Conservation (phyloP, 1,139 yeast genomes). For the Yamadazyma atmosphaerica region DNA sequence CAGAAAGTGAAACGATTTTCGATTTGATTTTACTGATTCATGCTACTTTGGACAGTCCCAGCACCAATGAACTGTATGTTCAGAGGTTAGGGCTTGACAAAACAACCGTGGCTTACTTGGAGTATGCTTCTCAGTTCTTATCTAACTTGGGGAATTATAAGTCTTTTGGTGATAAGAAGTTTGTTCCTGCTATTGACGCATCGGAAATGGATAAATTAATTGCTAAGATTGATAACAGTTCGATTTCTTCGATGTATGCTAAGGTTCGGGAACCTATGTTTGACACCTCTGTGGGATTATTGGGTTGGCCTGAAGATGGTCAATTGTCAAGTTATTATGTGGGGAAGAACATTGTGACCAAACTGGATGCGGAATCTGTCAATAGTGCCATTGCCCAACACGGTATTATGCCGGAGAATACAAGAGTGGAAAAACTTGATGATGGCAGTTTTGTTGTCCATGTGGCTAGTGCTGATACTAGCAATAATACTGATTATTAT, state of each 20-base stretch:
- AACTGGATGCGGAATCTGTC: slow-evolving; percentile 63
- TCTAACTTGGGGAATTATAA: slow-evolving; percentile 84
- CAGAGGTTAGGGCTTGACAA: slow-evolving; percentile 27
- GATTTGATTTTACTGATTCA: slow-evolving; percentile 67
- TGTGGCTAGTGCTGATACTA: slow-evolving; percentile 57
- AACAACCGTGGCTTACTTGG: slow-evolving; percentile 53
- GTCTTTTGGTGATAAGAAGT: slow-evolving; percentile 86
- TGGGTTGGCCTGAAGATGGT: slow-evolving; percentile 80
- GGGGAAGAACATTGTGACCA: slow-evolving; percentile 49
- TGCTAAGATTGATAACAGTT: slow-evolving; percentile 29
- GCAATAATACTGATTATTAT: slow-evolving; percentile 45
- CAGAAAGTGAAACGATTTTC: slow-evolving; percentile 73
- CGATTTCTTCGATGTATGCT: slow-evolving; percentile 40
- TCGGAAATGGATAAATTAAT: slow-evolving; percentile 52
- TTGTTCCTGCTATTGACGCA: slow-evolving; percentile 60
- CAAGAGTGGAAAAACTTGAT: slow-evolving; percentile 60
- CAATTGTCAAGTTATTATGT: slow-evolving; percentile 74
- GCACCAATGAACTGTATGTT: slow-evolving; percentile 42
- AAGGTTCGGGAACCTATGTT: slow-evolving; percentile 51
- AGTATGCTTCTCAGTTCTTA: slow-evolving; percentile 78
- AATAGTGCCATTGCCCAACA: slow-evolving; percentile 60
- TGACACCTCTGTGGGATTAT: slow-evolving; percentile 45
- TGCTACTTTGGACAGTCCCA: slow-evolving; percentile 47
- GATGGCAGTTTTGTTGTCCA: slow-evolving; percentile 50
- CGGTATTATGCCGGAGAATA: slow-evolving; percentile 80